Evolutionary conservation across 2,329 filamentous ascomycete species (phyloP).

Genomic region (Ceratocystis smalleyi): DNA sequence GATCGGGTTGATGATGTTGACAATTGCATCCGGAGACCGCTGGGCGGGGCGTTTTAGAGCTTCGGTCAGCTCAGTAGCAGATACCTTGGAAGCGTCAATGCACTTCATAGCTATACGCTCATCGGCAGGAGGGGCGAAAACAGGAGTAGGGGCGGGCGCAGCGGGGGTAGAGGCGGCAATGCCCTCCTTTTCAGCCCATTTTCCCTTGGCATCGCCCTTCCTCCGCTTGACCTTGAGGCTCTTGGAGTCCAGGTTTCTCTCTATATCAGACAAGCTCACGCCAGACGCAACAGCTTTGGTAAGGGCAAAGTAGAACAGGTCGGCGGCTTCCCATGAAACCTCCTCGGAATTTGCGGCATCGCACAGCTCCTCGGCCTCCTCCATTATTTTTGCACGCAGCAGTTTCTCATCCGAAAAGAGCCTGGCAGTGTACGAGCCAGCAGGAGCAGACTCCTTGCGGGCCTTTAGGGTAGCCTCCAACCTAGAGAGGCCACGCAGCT

Average conservation of each 20-base stretch:
- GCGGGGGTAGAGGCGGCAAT: constrained; percentile 33
- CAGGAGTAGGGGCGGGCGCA: constrained; percentile 19
- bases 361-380: constrained; percentile 91
- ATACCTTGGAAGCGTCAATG: constrained; percentile 51
- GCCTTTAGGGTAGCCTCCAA: constrained; percentile 76
- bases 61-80: constrained; percentile 49
- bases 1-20: constrained; percentile 81
- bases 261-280: constrained; percentile 75
- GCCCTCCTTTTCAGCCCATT: constrained; percentile 74
- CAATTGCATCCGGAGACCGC: constrained; percentile 83
- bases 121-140: constrained; percentile 26
- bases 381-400: constrained; percentile 89
- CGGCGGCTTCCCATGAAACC: constrained; percentile 84
- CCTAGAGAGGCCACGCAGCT: constrained; percentile 62
- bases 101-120: constrained; percentile 68
- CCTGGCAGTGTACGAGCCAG: constrained; percentile 82
- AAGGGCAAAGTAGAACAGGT: constrained; percentile 88
- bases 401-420: constrained; percentile 86
- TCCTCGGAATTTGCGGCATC: constrained; percentile 69
- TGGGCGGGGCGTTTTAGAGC: constrained; percentile 81
- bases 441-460: constrained; percentile 67
- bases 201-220: constrained; percentile 84
- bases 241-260: constrained; percentile 85
- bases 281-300: constrained; percentile 77
- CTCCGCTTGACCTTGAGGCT: constrained; percentile 87